Conservation (phyloP, 305 asterid species). For the Stenogyne calaminthoides region DNA sequence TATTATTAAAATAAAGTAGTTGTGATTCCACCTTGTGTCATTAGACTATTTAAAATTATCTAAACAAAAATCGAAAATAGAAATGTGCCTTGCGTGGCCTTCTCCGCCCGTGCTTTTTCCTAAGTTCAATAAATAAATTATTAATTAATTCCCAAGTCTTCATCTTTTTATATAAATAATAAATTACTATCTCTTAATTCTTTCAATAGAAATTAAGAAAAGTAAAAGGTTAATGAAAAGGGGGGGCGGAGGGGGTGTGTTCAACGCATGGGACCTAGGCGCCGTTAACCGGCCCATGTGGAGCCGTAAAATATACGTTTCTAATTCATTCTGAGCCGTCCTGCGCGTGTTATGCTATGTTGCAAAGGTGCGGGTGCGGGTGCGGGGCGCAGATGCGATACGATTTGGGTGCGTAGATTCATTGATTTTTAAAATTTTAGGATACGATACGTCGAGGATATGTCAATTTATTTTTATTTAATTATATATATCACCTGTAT, state of each 20-base stretch:
- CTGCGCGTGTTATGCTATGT: conserved; percentile 34
- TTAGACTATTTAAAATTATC: background rate
- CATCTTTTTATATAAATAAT: background rate
- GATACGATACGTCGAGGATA: too few relatives aligned
- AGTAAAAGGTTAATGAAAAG: background rate
- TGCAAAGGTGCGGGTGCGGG: too few relatives aligned
- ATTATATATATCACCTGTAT: too few relatives aligned
- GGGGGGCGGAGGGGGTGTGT: background rate
- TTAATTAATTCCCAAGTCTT: background rate
- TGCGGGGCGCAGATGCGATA: too few relatives aligned
- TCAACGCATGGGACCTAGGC: conserved; percentile 43
- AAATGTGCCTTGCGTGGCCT: background rate
- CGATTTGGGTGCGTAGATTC: too few relatives aligned
- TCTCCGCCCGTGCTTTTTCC: background rate
- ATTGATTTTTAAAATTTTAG: too few relatives aligned
- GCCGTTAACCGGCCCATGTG: conserved; percentile 40
- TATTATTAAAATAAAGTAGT: background rate
- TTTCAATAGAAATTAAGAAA: background rate
- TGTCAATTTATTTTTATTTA: too few relatives aligned
- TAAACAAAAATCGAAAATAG: background rate
- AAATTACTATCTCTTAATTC: background rate
- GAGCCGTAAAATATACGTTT: conserved; percentile 36
- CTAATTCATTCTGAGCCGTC: conserved; percentile 31
- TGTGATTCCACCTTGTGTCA: background rate
- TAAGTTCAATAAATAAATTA: background rate